Conservation (phyloP, 1,139 yeast species). For the Yamadazyma epiphylla region DNA sequence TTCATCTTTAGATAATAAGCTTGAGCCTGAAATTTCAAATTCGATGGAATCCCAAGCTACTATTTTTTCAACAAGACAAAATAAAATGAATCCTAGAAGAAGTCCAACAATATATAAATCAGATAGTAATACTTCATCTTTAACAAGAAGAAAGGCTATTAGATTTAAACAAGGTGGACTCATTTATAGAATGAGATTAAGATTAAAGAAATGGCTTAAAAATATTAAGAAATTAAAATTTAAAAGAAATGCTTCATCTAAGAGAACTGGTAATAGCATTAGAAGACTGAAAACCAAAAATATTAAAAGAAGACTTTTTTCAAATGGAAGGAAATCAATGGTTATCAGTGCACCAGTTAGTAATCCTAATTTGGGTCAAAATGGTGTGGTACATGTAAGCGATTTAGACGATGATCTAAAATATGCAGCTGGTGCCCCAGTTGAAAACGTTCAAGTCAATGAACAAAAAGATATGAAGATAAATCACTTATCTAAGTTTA, state of each 20-base stretch:
- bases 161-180: slow-evolving; percentile 29
- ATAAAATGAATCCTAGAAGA: slow-evolving; percentile 10
- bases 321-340: slow-evolving; percentile 9
- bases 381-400: slow-evolving; percentile 15
- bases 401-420: slow-evolving; percentile 24
- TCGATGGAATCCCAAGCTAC: slow-evolving; percentile 47
- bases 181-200: slow-evolving; percentile 26
- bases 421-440: slow-evolving; percentile 26
- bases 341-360: slow-evolving; percentile 23
- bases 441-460: slow-evolving; percentile 12
- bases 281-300: slow-evolving; percentile 7
- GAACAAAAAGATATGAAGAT: slow-evolving; percentile 12
- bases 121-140: slow-evolving; percentile 14
- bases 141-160: slow-evolving; percentile 33
- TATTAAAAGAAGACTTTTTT: slow-evolving; percentile 12
- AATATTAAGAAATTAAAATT: slow-evolving; percentile 25
- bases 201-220: slow-evolving; percentile 20
- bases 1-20: slow-evolving; percentile 1
- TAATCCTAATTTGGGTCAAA: slow-evolving; percentile 28
- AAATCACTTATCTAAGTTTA: slow-evolving; percentile 24
- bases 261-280: slow-evolving; percentile 18
- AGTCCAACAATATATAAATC: slow-evolving; percentile 11
- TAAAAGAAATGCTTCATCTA: slow-evolving; percentile 22
- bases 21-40: slow-evolving; percentile 26
- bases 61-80: slow-evolving; percentile 38